Conservation (phyloP, 2,329 filamentous ascomycete genomes). For the Tolypocladium pustulatum region DNA sequence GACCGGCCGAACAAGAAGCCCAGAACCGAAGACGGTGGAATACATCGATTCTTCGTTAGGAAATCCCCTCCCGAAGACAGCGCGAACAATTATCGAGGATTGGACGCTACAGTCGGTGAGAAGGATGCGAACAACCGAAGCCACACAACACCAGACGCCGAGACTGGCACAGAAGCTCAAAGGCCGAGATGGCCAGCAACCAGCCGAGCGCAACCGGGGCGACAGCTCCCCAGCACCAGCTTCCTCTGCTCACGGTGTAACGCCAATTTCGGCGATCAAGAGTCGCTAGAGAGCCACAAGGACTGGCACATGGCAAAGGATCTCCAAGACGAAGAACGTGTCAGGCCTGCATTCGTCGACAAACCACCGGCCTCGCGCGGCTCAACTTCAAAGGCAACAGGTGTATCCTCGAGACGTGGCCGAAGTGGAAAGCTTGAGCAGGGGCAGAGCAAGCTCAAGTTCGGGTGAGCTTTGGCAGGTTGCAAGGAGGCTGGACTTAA, state of each 20-base stretch:
- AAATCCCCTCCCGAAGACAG: slow-evolving; percentile 18
- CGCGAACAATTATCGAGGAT: slow-evolving; percentile 10
- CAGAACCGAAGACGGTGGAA: slow-evolving; percentile 34
- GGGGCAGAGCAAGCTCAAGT: slow-evolving; percentile 50
- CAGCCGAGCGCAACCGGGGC: slow-evolving; percentile 1
- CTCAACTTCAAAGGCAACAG: slow-evolving; percentile 16
- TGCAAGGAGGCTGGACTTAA: background rate
- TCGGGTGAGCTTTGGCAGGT: slow-evolving; percentile 32
- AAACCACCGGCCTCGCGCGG: slow-evolving; percentile 20
- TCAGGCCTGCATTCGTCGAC: slow-evolving; percentile 32
- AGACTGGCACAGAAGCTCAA: background rate
- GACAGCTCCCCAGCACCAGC: slow-evolving; percentile 21
- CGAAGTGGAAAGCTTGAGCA: slow-evolving; percentile 35
- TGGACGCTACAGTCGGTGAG: slow-evolving; percentile 2
- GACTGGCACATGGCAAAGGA: slow-evolving; percentile 95
- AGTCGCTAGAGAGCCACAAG: slow-evolving; percentile 62
- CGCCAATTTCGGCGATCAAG: slow-evolving; percentile 43
- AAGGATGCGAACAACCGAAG: background rate
- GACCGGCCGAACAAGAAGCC: slow-evolving; percentile 18
- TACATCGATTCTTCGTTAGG: slow-evolving; percentile 48
- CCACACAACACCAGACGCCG: slow-evolving; percentile 4
- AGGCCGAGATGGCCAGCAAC: no score
- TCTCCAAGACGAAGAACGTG: slow-evolving; percentile 56
- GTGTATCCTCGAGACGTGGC: slow-evolving; percentile 30
- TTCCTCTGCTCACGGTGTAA: slow-evolving; percentile 56